Evolutionary conservation across 2,329 filamentous ascomycete genomes (phyloP), one percentile per base, ranked within the genome.

Genomic region (Fusarium udum): DNA sequence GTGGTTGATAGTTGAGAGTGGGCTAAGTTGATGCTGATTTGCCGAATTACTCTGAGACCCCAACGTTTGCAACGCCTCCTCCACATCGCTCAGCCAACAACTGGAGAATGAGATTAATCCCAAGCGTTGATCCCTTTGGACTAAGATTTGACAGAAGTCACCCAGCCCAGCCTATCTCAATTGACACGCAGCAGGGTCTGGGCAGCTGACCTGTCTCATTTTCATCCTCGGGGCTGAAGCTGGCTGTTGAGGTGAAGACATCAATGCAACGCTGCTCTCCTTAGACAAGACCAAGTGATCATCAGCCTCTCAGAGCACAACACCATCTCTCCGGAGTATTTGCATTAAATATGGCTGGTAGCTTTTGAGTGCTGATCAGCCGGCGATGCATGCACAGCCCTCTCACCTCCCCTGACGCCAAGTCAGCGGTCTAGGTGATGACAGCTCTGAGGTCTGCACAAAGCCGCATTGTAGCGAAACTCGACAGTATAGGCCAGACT

Each of bases 41-140:
- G 74, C 42, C 65, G 62, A 56, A 61, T 65, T 63, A 67, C 61
- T 63, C 56, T 70, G 58, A 74, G 67, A 70, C 70, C 75, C 64
- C 64, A 65, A 75, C 72, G 76, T 78, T 78, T 78, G 67, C 64
- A 71, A 73, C 72, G 64, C 56, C 60, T 66, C 75, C 75, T 78
- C 74, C 76, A 76, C 76, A 75, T 75, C 64, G 40, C 49, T 61
- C 52, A 61, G 66, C 74, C 69, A 72, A 55, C 71, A 71, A 43
- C 62, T 66, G 48, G 61, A 74, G 64, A 66, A 59, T 74, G 60
- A 60, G 62, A 66, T 68, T 72, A 58, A 64, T 53, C 46, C 58
- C 52, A 56, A 56, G 52, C 36, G 60, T 51, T 61, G 48, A 56
- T 57, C 40, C 28, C 32, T 52, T 39, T 32, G 48, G 20, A 32